Conservation (phyloP, 345 rosid species). For the Citrus trifoliata region DNA sequence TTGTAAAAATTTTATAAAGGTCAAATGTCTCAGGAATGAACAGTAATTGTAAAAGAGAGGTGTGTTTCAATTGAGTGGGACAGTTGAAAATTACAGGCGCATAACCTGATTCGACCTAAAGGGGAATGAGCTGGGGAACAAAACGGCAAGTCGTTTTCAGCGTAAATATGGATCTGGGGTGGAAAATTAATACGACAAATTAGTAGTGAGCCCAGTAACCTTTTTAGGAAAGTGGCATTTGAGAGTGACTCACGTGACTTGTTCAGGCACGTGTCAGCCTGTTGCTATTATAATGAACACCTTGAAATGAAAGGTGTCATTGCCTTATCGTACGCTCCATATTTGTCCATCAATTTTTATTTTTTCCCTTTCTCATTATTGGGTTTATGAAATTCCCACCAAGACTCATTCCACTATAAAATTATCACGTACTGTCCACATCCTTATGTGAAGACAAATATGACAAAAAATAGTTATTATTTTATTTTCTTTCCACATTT, state of each 20-base stretch:
- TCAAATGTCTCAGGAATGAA: not conserved
- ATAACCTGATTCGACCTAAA: not conserved
- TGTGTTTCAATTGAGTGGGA: not conserved
- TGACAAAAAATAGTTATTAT: too few relatives aligned
- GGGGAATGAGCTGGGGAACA: not conserved
- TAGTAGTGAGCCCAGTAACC: not conserved
- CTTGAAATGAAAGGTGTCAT: not conserved
- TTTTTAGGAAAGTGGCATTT: not conserved
- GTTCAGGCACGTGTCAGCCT: not conserved
- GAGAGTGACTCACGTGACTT: not conserved
- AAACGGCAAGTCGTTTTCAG: slow-evolving; percentile 1
- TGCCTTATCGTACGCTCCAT: not conserved
- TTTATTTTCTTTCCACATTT: too few relatives aligned
- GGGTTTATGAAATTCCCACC: not conserved
- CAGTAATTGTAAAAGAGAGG: not conserved
- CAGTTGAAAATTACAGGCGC: not conserved
- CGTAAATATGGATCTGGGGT: not conserved
- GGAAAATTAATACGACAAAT: not conserved
- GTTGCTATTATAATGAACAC: not conserved
- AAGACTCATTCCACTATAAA: not conserved
- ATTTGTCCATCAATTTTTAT: not conserved
- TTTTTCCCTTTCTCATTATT: not conserved
- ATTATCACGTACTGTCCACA: not conserved
- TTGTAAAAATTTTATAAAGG: too few relatives aligned
- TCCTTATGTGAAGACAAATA: not conserved